Evolutionary conservation across 805 yeast genomes (phyloP).

Genomic region (Komagataella populi): DNA sequence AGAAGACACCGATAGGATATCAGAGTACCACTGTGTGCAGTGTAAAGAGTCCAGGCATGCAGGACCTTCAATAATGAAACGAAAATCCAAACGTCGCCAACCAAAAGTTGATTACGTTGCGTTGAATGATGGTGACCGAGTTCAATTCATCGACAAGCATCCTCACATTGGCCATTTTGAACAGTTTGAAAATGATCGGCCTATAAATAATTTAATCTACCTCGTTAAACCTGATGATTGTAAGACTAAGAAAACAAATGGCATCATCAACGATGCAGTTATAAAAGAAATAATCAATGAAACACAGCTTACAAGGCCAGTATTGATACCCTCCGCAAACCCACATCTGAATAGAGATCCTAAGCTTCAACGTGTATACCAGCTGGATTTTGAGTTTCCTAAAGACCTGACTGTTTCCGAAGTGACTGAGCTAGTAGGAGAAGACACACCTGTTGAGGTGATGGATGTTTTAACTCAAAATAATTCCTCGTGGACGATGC

Average conservation of each 20-base stretch:
- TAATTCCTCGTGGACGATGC: constrained; percentile 52
- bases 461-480: constrained; percentile 85
- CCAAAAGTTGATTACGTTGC: constrained; percentile 67
- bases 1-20: constrained; percentile 23
- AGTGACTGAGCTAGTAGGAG: constrained; percentile 48
- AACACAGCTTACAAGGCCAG: constrained; percentile 17
- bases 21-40: constrained; percentile 38
- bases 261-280: constrained; percentile 11
- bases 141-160: constrained; percentile 34
- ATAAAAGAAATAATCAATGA: constrained; percentile 10
- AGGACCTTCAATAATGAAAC: constrained; percentile 36
- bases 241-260: constrained; percentile 3
- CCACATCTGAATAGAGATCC: constrained; percentile 4
- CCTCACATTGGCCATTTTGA: constrained; percentile 30
- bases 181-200: constrained; percentile 14
- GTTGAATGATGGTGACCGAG: constrained; percentile 46
- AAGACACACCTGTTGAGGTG: constrained; percentile 53
- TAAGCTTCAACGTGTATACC: not conserved
- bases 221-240: constrained; percentile 12
- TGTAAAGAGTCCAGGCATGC: constrained; percentile 23
- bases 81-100: constrained; percentile 39
- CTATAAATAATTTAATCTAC: constrained; percentile 13
- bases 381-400: constrained; percentile 26
- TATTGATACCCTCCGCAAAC: constrained; percentile 12
- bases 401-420: constrained; percentile 35